phyloP scores from a whole-genome alignment of 768 basidiomycete genomes.

The Kwoniella sp. region DNA sequence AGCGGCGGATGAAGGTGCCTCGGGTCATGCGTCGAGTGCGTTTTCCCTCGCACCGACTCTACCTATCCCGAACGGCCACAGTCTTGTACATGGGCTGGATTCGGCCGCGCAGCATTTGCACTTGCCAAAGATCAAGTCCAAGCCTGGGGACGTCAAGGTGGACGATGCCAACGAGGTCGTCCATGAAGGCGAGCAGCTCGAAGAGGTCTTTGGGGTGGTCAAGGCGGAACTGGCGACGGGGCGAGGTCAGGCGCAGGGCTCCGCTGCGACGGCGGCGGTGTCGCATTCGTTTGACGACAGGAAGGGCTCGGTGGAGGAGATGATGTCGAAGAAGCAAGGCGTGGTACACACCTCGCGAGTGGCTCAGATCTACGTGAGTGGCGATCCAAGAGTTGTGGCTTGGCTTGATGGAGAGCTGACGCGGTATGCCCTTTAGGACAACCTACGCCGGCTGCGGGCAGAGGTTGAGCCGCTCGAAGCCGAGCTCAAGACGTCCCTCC shows the following conservation, averaged over 20 bases:
- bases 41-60: too few relatives aligned
- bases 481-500: constrained; percentile 65
- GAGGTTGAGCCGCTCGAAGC: constrained; percentile 58
- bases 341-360: constrained; percentile 21
- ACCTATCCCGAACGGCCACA: too few relatives aligned
- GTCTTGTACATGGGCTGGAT: too few relatives aligned
- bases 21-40: too few relatives aligned
- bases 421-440: constrained; percentile 55
- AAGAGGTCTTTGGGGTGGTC: constrained; percentile 77
- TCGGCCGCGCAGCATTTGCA: background rate
- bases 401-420: too few relatives aligned
- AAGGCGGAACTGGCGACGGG: constrained; percentile 72
- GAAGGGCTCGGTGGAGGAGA: too few relatives aligned
- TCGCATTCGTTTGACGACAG: background rate
- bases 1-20: too few relatives aligned
- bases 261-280: background rate
- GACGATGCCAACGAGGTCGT: constrained; percentile 25
- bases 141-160: constrained; percentile 18
- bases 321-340: background rate
- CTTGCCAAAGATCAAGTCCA: background rate
- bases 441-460: constrained; percentile 63
- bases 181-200: constrained; percentile 46
- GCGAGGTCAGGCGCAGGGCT: constrained; percentile 30
- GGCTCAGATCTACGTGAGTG: constrained; percentile 37
- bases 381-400: background rate